phyloP scores from a whole-genome alignment of 768 basidiomycete species.

The Ephemerocybe angulata region DNA sequence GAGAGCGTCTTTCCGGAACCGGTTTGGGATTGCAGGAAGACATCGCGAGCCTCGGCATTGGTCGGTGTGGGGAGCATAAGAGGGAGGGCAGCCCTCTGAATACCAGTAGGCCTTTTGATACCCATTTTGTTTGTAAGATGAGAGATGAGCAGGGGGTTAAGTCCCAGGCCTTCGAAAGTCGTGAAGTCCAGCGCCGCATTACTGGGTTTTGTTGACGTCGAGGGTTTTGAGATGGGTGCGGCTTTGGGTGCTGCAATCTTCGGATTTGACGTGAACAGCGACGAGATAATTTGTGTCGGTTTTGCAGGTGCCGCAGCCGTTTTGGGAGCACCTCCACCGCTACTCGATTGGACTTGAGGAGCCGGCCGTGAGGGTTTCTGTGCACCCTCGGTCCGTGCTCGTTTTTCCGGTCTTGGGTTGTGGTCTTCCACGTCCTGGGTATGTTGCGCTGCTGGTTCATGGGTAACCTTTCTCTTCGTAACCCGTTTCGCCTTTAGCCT shows the following conservation, averaged over 20 bases:
- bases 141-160: slow-evolving; percentile 73
- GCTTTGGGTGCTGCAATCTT: slow-evolving; percentile 46
- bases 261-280: slow-evolving; percentile 84
- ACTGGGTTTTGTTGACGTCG: slow-evolving; percentile 49
- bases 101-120: slow-evolving; percentile 83
- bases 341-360: neutral
- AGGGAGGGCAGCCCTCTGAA: slow-evolving; percentile 80
- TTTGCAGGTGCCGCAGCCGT: slow-evolving; percentile 23
- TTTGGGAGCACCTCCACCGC: slow-evolving; percentile 12
- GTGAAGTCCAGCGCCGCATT: slow-evolving; percentile 85
- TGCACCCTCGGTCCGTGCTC: slow-evolving; percentile 31
- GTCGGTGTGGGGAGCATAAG: slow-evolving; percentile 35
- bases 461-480: slow-evolving; percentile 53
- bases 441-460: slow-evolving; percentile 23
- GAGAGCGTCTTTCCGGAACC: slow-evolving; percentile 96
- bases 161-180: slow-evolving; percentile 77
- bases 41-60: slow-evolving; percentile 52
- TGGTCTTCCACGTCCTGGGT: slow-evolving; percentile 14
- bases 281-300: slow-evolving; percentile 73
- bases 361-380: slow-evolving; percentile 11
- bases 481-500: slow-evolving; percentile 76
- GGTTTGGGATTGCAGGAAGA: slow-evolving; percentile 94
- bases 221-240: slow-evolving; percentile 19
- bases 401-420: slow-evolving; percentile 46
- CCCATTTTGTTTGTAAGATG: slow-evolving; percentile 80